A percentile compares a stretch with the other conserved stretches of the same genome.
Evolutionary conservation across 192 early-diverging fungal species (phyloP).

Genomic region (Umbelopsis sp.): DNA sequence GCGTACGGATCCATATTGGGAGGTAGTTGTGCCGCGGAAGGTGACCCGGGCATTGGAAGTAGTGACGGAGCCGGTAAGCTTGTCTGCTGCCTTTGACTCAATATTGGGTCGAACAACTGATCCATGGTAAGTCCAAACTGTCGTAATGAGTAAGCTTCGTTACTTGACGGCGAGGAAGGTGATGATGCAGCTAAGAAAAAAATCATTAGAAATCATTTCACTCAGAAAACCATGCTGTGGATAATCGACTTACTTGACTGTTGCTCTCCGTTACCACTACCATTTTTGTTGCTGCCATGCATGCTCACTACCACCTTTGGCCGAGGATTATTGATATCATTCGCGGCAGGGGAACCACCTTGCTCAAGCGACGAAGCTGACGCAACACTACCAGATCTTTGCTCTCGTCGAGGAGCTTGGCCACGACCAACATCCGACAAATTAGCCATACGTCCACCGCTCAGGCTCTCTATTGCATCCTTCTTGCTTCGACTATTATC

Average conservation of each 20-base stretch:
- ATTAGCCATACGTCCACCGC: neutral
- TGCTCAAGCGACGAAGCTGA: conserved; percentile 1
- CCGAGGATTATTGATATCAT: neutral
- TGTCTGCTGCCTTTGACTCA: neutral
- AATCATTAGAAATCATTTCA: neutral
- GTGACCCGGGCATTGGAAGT: neutral
- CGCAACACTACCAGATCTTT: conserved; percentile 2
- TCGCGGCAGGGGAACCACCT: neutral
- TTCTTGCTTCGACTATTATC: neutral
- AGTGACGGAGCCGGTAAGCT: neutral
- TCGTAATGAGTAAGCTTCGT: conserved; percentile 26
- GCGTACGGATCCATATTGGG: neutral
- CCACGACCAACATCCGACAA: conserved; percentile 24
- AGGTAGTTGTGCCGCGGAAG: neutral
- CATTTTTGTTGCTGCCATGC: neutral
- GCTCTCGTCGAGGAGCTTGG: conserved; percentile 1
- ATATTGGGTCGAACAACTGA: conserved; percentile 21
- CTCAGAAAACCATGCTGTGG: too few species aligned
- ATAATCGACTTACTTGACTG: neutral
- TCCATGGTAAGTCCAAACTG: conserved; percentile 27
- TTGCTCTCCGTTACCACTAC: neutral
- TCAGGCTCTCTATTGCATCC: neutral
- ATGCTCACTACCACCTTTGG: neutral
- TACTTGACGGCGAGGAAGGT: conserved; percentile 14
- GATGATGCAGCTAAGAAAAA: conserved; percentile 5